Evolutionary conservation across 331 rosid genomes (phyloP).

Genomic region (Quercus tomentella): DNA sequence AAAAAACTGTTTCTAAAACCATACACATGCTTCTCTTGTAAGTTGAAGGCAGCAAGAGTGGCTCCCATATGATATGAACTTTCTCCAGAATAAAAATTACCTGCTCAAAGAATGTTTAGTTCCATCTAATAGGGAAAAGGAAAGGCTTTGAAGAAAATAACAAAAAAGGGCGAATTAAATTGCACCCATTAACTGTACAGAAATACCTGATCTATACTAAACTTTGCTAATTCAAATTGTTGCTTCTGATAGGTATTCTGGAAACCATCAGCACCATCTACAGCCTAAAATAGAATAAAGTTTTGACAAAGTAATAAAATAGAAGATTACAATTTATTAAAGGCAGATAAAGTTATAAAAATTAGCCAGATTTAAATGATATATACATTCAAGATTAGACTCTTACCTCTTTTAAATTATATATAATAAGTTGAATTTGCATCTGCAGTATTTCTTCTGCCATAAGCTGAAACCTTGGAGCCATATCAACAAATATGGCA

Average conservation of each 20-base stretch:
- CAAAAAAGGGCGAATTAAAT: constrained; percentile 9
- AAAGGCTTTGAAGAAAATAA: neutral
- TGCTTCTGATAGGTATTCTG: constrained; percentile 85
- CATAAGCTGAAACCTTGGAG: constrained; percentile 81
- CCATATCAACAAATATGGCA: constrained; percentile 87
- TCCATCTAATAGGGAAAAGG: neutral
- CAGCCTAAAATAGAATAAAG: constrained; percentile 48
- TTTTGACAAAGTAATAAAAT: neutral
- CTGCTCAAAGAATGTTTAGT: constrained; percentile 44
- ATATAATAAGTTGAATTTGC: constrained; percentile 74
- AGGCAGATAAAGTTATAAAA: constrained; percentile 13
- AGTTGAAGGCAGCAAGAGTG: constrained; percentile 75
- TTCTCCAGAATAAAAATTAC: constrained; percentile 86
- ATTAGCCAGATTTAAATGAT: constrained; percentile 9
- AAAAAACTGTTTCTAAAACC: constrained; percentile 79
- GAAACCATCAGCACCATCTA: constrained; percentile 88
- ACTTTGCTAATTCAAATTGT: constrained; percentile 73
- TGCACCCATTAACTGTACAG: constrained; percentile 10
- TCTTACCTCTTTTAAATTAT: constrained; percentile 83
- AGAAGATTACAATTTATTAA: constrained; percentile 7
- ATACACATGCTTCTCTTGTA: constrained; percentile 79
- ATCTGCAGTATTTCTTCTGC: constrained; percentile 82
- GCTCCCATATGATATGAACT: constrained; percentile 94
- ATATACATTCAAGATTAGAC: constrained; percentile 16
- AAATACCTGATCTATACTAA: constrained; percentile 87